A percentile compares a stretch with the other conserved stretches of the same genome.
Evolutionary conservation across 176 grass and related monocot species (phyloP).

Genomic region (Oryza glumipatula): DNA sequence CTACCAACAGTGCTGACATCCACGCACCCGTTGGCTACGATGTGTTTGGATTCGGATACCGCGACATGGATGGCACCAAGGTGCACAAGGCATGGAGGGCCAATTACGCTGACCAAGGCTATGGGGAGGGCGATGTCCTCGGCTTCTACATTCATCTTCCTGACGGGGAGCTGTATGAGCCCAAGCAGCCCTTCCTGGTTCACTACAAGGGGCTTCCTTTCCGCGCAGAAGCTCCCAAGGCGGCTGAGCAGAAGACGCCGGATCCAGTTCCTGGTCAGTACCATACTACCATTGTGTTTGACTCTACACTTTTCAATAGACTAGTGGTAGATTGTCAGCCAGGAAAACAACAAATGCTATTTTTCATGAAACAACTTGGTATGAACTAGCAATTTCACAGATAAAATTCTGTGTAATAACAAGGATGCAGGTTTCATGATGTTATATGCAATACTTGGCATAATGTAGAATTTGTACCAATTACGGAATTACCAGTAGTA

Average conservation of each 20-base stretch:
- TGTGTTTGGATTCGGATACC: constrained; percentile 70
- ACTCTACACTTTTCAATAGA: neutral
- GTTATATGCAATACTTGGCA: neutral
- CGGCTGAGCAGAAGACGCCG: constrained; percentile 58
- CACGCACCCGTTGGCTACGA: constrained; percentile 87
- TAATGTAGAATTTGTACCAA: neutral
- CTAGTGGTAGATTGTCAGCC: neutral
- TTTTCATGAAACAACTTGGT: neutral
- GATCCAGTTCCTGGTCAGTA: constrained; percentile 78
- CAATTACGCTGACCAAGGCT: constrained; percentile 68
- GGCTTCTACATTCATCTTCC: constrained; percentile 92
- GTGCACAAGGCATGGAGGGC: constrained; percentile 80
- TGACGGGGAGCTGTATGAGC: constrained; percentile 70
- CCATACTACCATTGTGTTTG: neutral
- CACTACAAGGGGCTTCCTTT: constrained; percentile 85
- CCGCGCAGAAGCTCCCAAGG: constrained; percentile 63
- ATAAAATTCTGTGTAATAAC: neutral
- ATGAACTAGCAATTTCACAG: neutral
- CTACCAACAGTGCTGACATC: constrained; percentile 85
- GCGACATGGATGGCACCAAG: constrained; percentile 81
- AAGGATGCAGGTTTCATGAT: neutral
- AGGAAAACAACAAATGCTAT: neutral
- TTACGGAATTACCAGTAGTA: neutral
- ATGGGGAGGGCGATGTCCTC: constrained; percentile 72
- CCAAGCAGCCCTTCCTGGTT: constrained; percentile 71